Evolutionary conservation across 345 rosid genomes (phyloP).

Genomic region (Lenwebbia sp.): DNA sequence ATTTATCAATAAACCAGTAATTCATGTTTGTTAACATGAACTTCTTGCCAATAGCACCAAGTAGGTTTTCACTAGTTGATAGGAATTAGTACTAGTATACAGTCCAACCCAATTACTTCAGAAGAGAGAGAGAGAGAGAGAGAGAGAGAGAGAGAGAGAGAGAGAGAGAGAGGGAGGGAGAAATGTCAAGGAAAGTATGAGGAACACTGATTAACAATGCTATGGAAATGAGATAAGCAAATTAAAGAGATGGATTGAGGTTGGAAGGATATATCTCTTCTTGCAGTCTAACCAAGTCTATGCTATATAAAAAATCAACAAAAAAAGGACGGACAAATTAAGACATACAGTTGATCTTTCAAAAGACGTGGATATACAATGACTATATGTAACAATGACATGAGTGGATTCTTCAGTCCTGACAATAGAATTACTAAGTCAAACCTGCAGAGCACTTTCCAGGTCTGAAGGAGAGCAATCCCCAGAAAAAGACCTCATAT

Average conservation of each 20-base stretch:
- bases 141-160: too few species aligned
- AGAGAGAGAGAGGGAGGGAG: rapidly evolving
- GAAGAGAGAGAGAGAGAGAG: not conserved
- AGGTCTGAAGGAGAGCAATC: conserved; percentile 85
- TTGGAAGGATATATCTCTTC: not conserved
- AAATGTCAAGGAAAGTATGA: not conserved
- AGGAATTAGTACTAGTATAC: not conserved
- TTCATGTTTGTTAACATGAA: not conserved
- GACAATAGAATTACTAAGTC: not conserved
- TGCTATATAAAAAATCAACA: not conserved
- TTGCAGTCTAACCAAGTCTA: not conserved
- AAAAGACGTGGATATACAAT: not conserved
- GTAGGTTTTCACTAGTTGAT: not conserved
- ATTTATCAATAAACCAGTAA: not conserved
- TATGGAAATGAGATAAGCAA: not conserved
- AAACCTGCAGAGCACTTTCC: conserved; percentile 95
- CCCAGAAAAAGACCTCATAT: conserved; percentile 76
- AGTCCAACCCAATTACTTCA: not conserved
- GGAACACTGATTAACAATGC: not conserved
- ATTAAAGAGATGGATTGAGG: not conserved
- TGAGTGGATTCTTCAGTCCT: not conserved
- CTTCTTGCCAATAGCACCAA: not conserved
- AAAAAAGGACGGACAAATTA: not conserved
- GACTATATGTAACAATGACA: not conserved
- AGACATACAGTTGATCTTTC: not conserved